Conservation (phyloP, 1,284 basidiomycete species). For the Anthracocystis setariae region DNA sequence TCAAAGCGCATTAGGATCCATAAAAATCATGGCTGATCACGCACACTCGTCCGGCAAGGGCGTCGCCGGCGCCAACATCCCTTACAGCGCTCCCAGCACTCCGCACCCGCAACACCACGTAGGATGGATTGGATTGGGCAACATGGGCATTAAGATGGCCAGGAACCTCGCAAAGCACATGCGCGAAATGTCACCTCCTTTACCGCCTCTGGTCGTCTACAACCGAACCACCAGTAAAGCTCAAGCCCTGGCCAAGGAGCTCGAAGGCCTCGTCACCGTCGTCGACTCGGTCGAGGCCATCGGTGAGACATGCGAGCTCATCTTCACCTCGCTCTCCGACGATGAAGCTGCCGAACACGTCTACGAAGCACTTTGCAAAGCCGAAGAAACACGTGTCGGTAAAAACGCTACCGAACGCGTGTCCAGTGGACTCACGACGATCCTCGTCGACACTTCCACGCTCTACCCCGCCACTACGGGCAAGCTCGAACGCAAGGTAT, state of each 20-base stretch:
- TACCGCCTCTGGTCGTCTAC: constrained; percentile 71
- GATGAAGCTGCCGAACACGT: constrained; percentile 80
- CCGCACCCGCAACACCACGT: constrained; percentile 56
- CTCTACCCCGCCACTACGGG: constrained; percentile 51
- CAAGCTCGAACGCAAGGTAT: constrained; percentile 78
- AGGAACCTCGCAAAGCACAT: constrained; percentile 76
- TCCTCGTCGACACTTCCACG: constrained; percentile 52
- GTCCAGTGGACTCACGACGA: constrained; percentile 23
- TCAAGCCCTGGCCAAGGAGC: constrained; percentile 73
- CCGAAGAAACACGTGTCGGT: constrained; percentile 62
- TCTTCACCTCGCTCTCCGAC: constrained; percentile 79
- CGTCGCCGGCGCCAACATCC: constrained; percentile 33
- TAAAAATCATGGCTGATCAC: constrained; percentile 18
- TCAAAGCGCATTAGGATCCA: background rate
- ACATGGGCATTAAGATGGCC: constrained; percentile 79
- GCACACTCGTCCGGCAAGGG: constrained; percentile 10
- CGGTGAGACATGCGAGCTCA: constrained; percentile 78
- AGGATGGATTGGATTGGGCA: constrained; percentile 57
- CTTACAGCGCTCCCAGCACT: constrained; percentile 48
- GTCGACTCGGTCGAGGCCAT: constrained; percentile 74
- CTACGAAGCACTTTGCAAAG: constrained; percentile 75
- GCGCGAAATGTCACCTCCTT: constrained; percentile 33
- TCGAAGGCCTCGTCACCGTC: constrained; percentile 71
- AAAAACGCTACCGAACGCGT: constrained; percentile 65
- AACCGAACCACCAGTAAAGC: constrained; percentile 76